Conservation (phyloP, 139 green algal species). For the Coelastrella sp. region DNA sequence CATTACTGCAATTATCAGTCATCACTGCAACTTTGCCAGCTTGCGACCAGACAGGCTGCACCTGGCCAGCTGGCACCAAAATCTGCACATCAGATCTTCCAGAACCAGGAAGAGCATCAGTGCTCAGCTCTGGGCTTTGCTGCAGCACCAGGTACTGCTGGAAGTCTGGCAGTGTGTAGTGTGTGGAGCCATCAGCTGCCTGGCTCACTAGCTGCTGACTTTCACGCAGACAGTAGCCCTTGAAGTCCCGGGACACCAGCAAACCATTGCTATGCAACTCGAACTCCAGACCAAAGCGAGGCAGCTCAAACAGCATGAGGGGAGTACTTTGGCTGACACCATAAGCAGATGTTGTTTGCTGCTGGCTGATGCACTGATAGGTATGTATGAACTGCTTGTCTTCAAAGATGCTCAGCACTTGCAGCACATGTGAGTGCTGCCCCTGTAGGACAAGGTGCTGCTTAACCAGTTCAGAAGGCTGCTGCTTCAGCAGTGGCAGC, state of each 20-base stretch:
- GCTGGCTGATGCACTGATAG: neutral
- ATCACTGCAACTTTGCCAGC: conserved; percentile 44
- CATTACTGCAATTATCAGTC: neutral
- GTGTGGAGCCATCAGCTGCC: neutral
- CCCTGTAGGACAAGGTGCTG: conserved; percentile 49
- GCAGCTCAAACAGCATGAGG: conserved; percentile 57
- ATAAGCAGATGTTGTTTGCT: neutral
- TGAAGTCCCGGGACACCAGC: conserved; percentile 47
- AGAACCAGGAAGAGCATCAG: neutral
- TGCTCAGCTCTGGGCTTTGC: neutral
- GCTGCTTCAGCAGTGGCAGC: neutral
- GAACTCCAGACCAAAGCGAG: conserved; percentile 68
- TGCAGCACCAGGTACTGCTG: conserved; percentile 67
- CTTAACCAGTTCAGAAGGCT: neutral
- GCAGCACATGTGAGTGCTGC: neutral
- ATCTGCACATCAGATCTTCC: neutral
- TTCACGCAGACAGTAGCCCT: conserved; percentile 54
- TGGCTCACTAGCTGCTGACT: conserved; percentile 47
- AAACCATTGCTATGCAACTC: conserved; percentile 28
- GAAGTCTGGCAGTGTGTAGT: conserved; percentile 70
- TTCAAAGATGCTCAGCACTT: conserved; percentile 67
- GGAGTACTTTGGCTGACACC: neutral
- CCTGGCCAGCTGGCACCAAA: conserved; percentile 10
- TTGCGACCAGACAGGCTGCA: conserved; percentile 24
- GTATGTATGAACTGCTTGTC: conserved; percentile 59